These are phyloP conservation scores for Aspergillus taichungensis DNA, from an alignment of 495 filamentous ascomycete genomes.

Conservation along the genomic window DNA sequence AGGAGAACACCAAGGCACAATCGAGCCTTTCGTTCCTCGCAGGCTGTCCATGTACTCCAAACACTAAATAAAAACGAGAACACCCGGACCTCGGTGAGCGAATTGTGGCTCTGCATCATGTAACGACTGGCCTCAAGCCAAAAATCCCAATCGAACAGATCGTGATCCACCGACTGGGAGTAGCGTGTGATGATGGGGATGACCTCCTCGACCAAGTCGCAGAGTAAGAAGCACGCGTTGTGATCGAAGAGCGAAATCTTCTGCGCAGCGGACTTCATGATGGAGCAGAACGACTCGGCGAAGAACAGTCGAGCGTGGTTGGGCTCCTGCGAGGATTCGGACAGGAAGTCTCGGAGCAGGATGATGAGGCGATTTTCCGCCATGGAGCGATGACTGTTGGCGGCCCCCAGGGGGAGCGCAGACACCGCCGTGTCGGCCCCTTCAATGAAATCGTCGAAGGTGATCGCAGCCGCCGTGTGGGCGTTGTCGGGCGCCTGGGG, in stretches of 20 bases:
- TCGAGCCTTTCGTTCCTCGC: conserved; percentile 58
- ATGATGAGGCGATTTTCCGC: conserved; percentile 86
- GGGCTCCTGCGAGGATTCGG: conserved; percentile 50
- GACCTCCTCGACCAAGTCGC: conserved; percentile 84
- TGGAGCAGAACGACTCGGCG: conserved; percentile 63
- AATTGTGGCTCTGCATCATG: conserved; percentile 85
- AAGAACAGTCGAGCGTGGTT: conserved; percentile 59
- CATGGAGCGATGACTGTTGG: conserved; percentile 73
- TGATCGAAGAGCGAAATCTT: conserved; percentile 78
- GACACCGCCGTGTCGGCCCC: conserved; percentile 62
- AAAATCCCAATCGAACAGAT: conserved; percentile 70
- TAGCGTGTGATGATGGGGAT: conserved; percentile 53
- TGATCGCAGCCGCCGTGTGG: conserved; percentile 51
- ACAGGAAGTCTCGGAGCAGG: conserved; percentile 76
- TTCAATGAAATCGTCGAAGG: conserved; percentile 67
- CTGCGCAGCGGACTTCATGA: conserved; percentile 65
- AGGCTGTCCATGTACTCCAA: conserved; percentile 65
- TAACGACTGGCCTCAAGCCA: conserved; percentile 79
- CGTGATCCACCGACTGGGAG: conserved; percentile 36
- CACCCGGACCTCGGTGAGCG: conserved; percentile 83
- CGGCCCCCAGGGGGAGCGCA: conserved; percentile 53
- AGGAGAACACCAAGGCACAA: conserved; percentile 77
- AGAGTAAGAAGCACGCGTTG: conserved; percentile 82
- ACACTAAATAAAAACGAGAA: conserved; percentile 76
- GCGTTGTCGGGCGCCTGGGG: conserved; percentile 44